Conservation (phyloP, 257 asterid genomes). For the Solanum corneliomulleri region DNA sequence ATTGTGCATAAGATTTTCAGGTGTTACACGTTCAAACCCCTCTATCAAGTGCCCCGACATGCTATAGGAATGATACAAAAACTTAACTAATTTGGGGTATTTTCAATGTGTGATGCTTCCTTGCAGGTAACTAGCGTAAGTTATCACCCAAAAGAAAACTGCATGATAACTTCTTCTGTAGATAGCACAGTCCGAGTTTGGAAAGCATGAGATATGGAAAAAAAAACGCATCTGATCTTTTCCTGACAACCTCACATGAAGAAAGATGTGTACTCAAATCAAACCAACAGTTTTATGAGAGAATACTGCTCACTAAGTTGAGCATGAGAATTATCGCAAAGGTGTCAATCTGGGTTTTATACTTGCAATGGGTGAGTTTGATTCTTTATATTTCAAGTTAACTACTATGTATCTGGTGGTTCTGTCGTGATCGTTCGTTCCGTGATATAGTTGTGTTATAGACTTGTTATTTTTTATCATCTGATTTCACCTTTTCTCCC, state of each 20-base stretch:
- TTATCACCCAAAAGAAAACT: conserved; percentile 81
- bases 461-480: neutral
- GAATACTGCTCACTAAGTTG: neutral
- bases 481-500: neutral
- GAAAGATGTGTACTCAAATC: neutral
- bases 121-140: conserved; percentile 87
- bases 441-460: neutral
- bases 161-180: conserved; percentile 85
- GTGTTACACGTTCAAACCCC: neutral
- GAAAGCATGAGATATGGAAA: conserved; percentile 41
- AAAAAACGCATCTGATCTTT: neutral
- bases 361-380: neutral
- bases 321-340: neutral
- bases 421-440: neutral
- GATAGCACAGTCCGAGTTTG: conserved; percentile 87
- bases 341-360: neutral
- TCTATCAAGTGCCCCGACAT: neutral
- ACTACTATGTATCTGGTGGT: neutral
- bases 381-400: neutral
- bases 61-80: neutral
- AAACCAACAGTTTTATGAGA: neutral
- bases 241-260: neutral
- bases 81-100: neutral
- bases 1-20: neutral
- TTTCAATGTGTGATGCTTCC: neutral